These are phyloP conservation scores for Spizellomyces punctatus DNA, from an alignment of 192 early-diverging fungal genomes.

Conservation along the genomic window DNA sequence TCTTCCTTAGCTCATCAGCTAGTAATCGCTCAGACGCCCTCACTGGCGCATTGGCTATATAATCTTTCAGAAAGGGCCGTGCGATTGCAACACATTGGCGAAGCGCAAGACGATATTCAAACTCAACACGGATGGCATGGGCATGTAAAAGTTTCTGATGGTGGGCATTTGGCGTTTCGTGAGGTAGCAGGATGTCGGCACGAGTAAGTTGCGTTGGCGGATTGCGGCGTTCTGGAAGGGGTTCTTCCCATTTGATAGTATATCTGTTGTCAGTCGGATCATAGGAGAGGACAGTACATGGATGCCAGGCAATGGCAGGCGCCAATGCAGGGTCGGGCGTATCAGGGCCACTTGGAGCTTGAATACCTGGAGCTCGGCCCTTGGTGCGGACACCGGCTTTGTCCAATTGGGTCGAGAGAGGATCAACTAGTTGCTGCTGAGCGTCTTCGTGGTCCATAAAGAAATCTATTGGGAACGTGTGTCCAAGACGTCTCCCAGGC, in stretches of 20 bases:
- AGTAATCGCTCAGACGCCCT: not conserved
- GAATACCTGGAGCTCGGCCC: not conserved
- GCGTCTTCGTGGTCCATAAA: conserved; percentile 17
- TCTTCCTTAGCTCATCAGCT: too few species aligned
- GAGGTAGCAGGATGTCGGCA: not conserved
- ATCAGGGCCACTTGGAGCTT: not conserved
- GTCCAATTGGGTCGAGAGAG: not conserved
- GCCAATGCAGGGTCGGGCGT: not conserved
- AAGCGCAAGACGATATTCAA: conserved; percentile 11
- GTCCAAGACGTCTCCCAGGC: conserved; percentile 2
- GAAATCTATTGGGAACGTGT: conserved; percentile 8
- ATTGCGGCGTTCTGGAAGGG: not conserved
- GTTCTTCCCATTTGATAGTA: not conserved
- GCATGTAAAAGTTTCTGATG: conserved; percentile 5
- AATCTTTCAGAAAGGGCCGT: conserved; percentile 2
- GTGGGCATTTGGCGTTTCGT: not conserved
- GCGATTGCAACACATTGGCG: conserved; percentile 7
- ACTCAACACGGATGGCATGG: not conserved
- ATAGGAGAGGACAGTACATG: conserved; percentile 1
- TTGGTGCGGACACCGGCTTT: not conserved
- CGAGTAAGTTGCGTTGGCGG: conserved; percentile 1
- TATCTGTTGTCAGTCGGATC: not conserved
- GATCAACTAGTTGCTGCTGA: not conserved
- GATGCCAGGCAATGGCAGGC: not conserved
- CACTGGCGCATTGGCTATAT: not conserved